phyloP scores from a whole-genome alignment of 1,284 basidiomycete genomes.

The Garcileccinum viscosum region DNA sequence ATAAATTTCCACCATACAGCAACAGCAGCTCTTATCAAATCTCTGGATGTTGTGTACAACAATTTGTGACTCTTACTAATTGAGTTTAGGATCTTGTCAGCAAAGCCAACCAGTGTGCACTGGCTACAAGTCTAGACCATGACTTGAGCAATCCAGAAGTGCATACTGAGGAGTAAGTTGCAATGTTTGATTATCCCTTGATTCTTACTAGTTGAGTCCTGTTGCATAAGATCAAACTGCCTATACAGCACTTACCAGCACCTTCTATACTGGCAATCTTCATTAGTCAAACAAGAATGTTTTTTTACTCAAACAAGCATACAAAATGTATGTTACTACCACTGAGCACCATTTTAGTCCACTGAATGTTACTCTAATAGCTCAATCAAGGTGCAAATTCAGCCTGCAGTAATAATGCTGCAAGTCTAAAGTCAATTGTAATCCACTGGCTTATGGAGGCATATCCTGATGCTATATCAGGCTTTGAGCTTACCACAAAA shows the following conservation, averaged over 20 bases:
- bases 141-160: neutral
- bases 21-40: neutral
- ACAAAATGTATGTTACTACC: no score
- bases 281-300: neutral
- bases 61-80: neutral
- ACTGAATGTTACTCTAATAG: no score
- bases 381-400: conserved; percentile 1
- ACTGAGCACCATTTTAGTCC: no score
- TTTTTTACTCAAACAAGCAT: neutral
- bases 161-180: neutral
- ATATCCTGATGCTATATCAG: neutral
- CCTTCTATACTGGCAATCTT: neutral
- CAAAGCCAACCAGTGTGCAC: neutral
- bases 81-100: neutral
- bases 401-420: neutral
- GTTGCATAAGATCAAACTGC: neutral
- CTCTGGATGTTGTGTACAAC: neutral
- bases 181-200: no score
- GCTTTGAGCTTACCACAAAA: neutral
- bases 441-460: neutral
- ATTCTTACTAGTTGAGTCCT: no score
- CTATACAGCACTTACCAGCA: neutral
- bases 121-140: neutral
- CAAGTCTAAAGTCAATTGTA: neutral
- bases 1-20: neutral